Evolutionary conservation across 805 yeast species (phyloP).

Genomic region (Candida manassasensis): DNA sequence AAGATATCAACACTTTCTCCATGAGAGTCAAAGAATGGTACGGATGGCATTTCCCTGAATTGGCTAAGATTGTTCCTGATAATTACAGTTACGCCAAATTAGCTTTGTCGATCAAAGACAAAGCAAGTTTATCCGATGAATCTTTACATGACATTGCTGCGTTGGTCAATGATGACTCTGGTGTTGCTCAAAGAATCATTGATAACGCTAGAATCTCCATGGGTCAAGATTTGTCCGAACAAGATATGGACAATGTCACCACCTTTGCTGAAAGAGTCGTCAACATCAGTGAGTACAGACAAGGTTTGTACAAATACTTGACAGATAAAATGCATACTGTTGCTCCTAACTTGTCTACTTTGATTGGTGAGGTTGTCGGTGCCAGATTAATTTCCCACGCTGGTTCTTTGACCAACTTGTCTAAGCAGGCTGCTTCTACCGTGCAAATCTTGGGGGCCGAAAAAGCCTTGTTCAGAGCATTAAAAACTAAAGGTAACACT

Average conservation of each 20-base stretch:
- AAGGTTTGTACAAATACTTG: slow-evolving; percentile 75
- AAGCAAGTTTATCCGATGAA: slow-evolving; percentile 82
- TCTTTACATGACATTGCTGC: slow-evolving; percentile 93
- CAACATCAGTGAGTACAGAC: slow-evolving; percentile 85
- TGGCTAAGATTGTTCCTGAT: slow-evolving; percentile 86
- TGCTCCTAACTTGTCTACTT: slow-evolving; percentile 94
- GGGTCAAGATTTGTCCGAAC: slow-evolving; percentile 97
- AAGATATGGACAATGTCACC: slow-evolving; percentile 87
- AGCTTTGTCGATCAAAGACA: slow-evolving; percentile 79
- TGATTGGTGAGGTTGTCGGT: slow-evolving; percentile 98
- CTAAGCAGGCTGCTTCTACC: slow-evolving; percentile 98
- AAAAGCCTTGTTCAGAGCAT: slow-evolving; percentile 93
- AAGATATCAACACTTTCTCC: slow-evolving; percentile 94
- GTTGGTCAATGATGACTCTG: slow-evolving; percentile 86
- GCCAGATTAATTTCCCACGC: slow-evolving; percentile 98
- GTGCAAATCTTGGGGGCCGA: slow-evolving; percentile 98
- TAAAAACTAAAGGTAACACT: slow-evolving; percentile 94
- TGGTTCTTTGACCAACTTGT: slow-evolving; percentile 92
- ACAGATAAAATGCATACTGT: slow-evolving; percentile 95
- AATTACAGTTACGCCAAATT: slow-evolving; percentile 82
- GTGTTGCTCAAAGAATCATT: slow-evolving; percentile 79
- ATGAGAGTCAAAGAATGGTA: slow-evolving; percentile 98
- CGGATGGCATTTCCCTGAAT: slow-evolving; percentile 98
- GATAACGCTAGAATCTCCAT: slow-evolving; percentile 95
- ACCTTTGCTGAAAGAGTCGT: slow-evolving; percentile 93